Base-by-base conservation (phyloP, 163 green algal species). In the Scenedesmus sp. region DNA sequence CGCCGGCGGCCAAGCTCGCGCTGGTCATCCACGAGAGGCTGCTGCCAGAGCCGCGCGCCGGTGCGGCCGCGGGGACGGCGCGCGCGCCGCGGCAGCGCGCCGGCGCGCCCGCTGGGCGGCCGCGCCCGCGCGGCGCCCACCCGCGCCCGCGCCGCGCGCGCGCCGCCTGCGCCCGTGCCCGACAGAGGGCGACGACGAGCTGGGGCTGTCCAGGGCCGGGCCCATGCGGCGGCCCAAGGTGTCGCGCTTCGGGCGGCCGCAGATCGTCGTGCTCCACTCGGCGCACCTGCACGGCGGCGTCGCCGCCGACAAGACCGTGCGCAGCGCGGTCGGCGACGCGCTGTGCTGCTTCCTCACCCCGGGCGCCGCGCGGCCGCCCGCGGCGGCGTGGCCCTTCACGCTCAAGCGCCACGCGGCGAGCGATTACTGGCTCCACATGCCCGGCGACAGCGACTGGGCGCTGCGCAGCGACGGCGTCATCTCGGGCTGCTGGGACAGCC, bases 21-120 rank as follows among this genome's bases (percentile, higher is more conserved):
- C 5, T 75, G 2, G 22, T 75, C 2, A 36, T 44, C 47, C 65
- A 75, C 24, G 65, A 75, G 45, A 75, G 62, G 65, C 57, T 10
- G n/a, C 63, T 58, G 20, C 63, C 63, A 13, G n/a, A n/a, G n/a
- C n/a, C n/a, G n/a, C n/a, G n/a, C n/a, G n/a, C n/a, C n/a, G n/a
- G n/a, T n/a, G n/a, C n/a, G n/a, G n/a, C n/a, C n/a, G n/a, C n/a
- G n/a, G n/a, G n/a, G n/a, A n/a, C n/a, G n/a, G n/a, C n/a, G n/a
- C n/a, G n/a, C n/a, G n/a, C n/a, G n/a, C n/a, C n/a, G n/a, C n/a
- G n/a, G n/a, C n/a, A n/a, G n/a, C n/a, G n/a, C n/a, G n/a, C n/a
- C n/a, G n/a, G n/a, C n/a, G n/a, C n/a, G n/a, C n/a, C n/a, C n/a
- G n/a, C n/a, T n/a, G n/a, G n/a, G n/a, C n/a, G n/a, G n/a, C n/a